Conservation (phyloP, 345 rosid species). For the Balakata baccata region DNA sequence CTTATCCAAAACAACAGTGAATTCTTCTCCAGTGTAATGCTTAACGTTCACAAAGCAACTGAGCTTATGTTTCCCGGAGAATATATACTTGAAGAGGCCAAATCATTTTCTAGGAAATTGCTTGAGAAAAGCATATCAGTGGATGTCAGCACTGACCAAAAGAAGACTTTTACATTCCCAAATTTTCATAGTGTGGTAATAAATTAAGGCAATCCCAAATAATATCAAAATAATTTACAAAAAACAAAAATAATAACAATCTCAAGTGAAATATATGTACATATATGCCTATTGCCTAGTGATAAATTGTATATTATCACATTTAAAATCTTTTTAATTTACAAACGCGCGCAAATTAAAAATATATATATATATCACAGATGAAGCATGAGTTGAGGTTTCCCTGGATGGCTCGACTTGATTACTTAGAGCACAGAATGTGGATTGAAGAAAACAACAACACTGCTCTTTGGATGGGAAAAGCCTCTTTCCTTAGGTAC, state of each 20-base stretch:
- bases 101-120: conserved; percentile 38
- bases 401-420: conserved; percentile 59
- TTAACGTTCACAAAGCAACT: conserved; percentile 54
- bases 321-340: too few relatives aligned
- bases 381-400: conserved; percentile 42
- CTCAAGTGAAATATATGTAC: too few relatives aligned
- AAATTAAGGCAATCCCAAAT: too few relatives aligned
- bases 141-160: not conserved
- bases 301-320: too few relatives aligned
- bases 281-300: too few relatives aligned
- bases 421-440: conserved; percentile 56
- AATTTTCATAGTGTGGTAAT: too few relatives aligned
- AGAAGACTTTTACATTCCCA: not conserved
- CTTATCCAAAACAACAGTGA: conserved; percentile 31
- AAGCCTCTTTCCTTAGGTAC: conserved; percentile 52
- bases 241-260: too few relatives aligned
- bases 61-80: conserved; percentile 59
- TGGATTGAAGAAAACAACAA: conserved; percentile 53
- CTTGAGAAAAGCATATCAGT: conserved; percentile 29
- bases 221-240: too few relatives aligned
- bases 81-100: conserved; percentile 47
- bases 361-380: conserved; percentile 19
- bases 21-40: conserved; percentile 33
- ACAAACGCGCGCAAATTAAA: too few relatives aligned
- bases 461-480: conserved; percentile 44